A percentile compares a stretch with the other conserved stretches of the same genome.
These are phyloP conservation scores for Teratosphaeria epicoccoides DNA, from an alignment of 2,329 filamentous ascomycete genomes.

Conservation along the genomic window DNA sequence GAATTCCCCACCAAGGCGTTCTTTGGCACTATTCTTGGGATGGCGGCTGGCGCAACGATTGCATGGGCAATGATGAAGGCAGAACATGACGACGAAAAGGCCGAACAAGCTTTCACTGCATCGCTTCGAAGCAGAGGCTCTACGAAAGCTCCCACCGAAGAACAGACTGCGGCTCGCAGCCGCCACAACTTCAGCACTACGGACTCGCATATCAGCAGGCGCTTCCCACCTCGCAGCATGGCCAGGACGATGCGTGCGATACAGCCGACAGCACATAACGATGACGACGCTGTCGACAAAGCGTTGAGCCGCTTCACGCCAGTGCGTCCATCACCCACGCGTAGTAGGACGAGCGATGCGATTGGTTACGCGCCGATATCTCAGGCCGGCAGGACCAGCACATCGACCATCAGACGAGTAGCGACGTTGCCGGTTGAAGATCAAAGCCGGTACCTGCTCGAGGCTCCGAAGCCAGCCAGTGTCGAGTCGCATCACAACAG, in stretches of 20 bases:
- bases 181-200: slow-evolving; percentile 22
- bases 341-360: slow-evolving; percentile 18
- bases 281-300: slow-evolving; percentile 17
- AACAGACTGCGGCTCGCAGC: slow-evolving; percentile 7
- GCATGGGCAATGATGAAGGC: slow-evolving; percentile 63
- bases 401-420: slow-evolving; percentile 10
- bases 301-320: slow-evolving; percentile 13
- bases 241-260: slow-evolving; percentile 27
- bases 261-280: slow-evolving; percentile 16
- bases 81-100: slow-evolving; percentile 39
- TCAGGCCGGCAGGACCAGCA: slow-evolving; percentile 3
- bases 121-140: not conserved
- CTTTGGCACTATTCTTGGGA: slow-evolving; percentile 66
- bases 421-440: slow-evolving; percentile 12
- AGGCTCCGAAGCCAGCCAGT: slow-evolving; percentile 7
- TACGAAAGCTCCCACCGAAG: not conserved
- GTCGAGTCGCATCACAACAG: not conserved
- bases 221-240: slow-evolving; percentile 12
- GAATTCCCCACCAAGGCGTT: slow-evolving; percentile 18
- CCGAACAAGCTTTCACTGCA: slow-evolving; percentile 26
- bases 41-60: slow-evolving; percentile 64
- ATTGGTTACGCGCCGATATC: slow-evolving; percentile 13
- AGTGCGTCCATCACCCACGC: slow-evolving; percentile 9
- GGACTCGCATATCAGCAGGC: slow-evolving; percentile 19
- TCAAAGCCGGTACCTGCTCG: slow-evolving; percentile 8